These are phyloP conservation scores for Pseudopyrenochaeta lycopersici DNA, from an alignment of 2,329 filamentous ascomycete genomes.

Conservation along the genomic window DNA sequence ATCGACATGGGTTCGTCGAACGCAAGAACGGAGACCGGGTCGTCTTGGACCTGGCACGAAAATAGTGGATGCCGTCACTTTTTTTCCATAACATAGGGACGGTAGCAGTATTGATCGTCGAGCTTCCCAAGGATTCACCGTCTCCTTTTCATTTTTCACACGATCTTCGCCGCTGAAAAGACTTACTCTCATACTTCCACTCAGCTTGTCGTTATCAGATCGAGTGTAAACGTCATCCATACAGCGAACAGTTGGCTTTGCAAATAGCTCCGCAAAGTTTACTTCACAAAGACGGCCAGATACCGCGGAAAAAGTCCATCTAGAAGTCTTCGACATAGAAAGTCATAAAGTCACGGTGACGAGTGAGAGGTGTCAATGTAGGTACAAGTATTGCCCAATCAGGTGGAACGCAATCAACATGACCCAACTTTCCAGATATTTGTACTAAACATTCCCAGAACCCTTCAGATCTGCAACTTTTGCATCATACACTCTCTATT, in stretches of 20 bases:
- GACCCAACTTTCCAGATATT: not conserved
- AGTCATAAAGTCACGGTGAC: conserved; percentile 6
- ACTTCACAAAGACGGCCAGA: not conserved
- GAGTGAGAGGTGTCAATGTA: conserved; percentile 10
- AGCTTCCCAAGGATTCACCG: not conserved
- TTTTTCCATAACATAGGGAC: conserved; percentile 15
- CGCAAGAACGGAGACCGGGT: conserved; percentile 23
- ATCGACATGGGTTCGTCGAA: conserved; percentile 28
- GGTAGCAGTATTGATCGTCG: conserved; percentile 2
- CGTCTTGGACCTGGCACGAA: conserved; percentile 27
- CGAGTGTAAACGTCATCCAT: not conserved
- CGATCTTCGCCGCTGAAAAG: not conserved
- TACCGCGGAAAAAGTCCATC: not conserved
- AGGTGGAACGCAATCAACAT: not conserved
- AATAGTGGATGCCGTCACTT: conserved; percentile 27
- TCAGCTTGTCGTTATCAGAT: not conserved
- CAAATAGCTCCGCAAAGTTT: not conserved
- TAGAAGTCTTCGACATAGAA: not conserved
- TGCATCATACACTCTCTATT: not conserved
- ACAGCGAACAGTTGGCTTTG: conserved; percentile 8
- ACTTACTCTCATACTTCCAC: not conserved
- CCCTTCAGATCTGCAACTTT: not conserved
- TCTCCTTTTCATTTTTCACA: not conserved
- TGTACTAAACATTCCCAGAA: not conserved
- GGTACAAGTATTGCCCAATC: not conserved